These are phyloP conservation scores for Tetrapyrgos nigripes DNA, from an alignment of 1,284 basidiomycete species.

Conservation along the genomic window DNA sequence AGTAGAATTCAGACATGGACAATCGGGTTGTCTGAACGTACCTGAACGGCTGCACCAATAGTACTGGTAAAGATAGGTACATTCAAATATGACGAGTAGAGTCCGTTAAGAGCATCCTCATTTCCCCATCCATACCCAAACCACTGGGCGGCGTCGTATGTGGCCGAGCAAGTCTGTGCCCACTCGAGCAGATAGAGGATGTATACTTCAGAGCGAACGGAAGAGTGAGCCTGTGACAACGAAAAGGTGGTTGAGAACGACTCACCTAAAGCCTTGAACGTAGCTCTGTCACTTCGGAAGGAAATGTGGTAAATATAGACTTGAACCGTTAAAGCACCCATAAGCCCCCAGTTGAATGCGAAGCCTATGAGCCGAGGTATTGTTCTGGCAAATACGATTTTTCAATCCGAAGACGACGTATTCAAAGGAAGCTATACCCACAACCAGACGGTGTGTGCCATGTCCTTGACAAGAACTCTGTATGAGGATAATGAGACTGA, in stretches of 20 bases:
- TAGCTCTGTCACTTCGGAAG: slow-evolving; percentile 18
- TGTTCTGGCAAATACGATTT: no score
- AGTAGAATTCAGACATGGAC: not conserved
- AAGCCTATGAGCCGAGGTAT: slow-evolving; percentile 22
- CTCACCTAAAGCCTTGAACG: slow-evolving; percentile 19
- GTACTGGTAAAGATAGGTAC: slow-evolving; percentile 22
- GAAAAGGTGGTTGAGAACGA: not conserved
- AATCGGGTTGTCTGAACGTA: not conserved
- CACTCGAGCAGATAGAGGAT: slow-evolving; percentile 23
- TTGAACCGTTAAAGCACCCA: slow-evolving; percentile 23
- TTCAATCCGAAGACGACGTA: no score
- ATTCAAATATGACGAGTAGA: slow-evolving; percentile 20
- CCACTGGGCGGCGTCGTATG: slow-evolving; percentile 27
- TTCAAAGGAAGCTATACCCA: no score
- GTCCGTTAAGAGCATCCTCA: slow-evolving; percentile 13
- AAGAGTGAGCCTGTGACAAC: not conserved
- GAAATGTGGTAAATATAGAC: slow-evolving; percentile 24
- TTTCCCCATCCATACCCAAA: slow-evolving; percentile 26
- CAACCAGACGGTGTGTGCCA: no score
- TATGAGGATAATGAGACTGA: no score
- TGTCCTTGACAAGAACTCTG: no score
- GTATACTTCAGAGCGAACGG: slow-evolving; percentile 16
- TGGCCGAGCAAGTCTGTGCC: slow-evolving; percentile 24
- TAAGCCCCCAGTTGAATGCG: slow-evolving; percentile 22
- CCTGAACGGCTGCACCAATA: slow-evolving; percentile 24